phyloP scores from a whole-genome alignment of 176 grass and related monocot species.

The Zoysia pacifica region DNA sequence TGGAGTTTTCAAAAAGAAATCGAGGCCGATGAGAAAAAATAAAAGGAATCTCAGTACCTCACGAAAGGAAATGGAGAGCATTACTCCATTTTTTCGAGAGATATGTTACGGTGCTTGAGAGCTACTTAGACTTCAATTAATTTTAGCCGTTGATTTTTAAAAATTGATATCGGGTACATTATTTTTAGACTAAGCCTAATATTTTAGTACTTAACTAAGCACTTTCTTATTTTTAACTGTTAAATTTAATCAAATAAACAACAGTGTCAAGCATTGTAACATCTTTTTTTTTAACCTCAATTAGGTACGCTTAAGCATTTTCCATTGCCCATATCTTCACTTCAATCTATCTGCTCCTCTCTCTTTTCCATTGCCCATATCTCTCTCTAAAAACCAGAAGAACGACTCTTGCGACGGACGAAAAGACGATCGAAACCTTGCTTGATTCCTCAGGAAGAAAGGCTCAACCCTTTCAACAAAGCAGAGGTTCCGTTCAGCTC shows the following conservation, averaged over 20 bases:
- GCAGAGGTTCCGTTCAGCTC: conserved; percentile 1
- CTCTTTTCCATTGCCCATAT: neutral
- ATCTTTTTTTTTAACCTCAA: too few species aligned
- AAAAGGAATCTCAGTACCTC: too few species aligned
- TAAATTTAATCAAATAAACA: too few species aligned
- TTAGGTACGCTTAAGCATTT: conserved; percentile 26
- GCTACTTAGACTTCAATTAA: too few species aligned
- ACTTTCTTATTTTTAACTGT: too few species aligned
- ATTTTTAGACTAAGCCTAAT: too few species aligned
- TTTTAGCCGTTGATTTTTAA: too few species aligned
- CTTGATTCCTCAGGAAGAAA: conserved; percentile 32
- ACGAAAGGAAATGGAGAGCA: conserved; percentile 2
- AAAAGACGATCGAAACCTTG: conserved; percentile 9
- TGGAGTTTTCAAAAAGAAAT: neutral
- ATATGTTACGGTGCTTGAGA: too few species aligned
- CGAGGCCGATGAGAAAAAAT: neutral
- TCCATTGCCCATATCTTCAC: neutral
- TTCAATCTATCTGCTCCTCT: neutral
- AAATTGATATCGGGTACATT: too few species aligned
- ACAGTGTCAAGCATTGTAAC: too few species aligned
- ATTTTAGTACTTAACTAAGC: too few species aligned
- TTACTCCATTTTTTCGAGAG: too few species aligned
- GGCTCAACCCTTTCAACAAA: conserved; percentile 21
- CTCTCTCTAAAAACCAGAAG: neutral
- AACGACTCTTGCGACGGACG: conserved; percentile 34